Evolutionary conservation across 345 rosid genomes (phyloP).

Genomic region (Lagerstroemia speciosa): DNA sequence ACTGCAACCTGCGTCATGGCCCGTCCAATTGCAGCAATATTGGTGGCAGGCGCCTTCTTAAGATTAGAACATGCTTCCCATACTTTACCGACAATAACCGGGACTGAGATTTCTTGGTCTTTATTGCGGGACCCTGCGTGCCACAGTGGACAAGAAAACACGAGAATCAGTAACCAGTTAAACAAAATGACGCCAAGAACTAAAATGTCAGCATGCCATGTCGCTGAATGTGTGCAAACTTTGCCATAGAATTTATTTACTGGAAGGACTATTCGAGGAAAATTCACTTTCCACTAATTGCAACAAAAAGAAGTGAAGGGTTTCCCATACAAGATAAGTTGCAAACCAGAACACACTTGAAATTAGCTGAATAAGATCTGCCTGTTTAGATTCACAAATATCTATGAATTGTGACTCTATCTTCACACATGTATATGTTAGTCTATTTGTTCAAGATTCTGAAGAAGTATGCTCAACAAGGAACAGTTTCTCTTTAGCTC

Average conservation of each 20-base stretch:
- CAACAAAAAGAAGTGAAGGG: not conserved
- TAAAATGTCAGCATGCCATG: not conserved
- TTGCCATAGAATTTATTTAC: not conserved
- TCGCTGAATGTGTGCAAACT: not conserved
- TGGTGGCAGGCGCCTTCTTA: conserved; percentile 71
- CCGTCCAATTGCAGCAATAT: conserved; percentile 70
- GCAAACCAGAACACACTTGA: not conserved
- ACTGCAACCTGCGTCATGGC: conserved; percentile 79
- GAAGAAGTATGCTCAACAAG: not conserved
- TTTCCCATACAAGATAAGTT: not conserved
- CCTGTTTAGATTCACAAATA: not conserved
- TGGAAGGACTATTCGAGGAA: not conserved
- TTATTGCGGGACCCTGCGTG: conserved; percentile 40
- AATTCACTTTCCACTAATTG: not conserved
- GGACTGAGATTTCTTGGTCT: conserved; percentile 32
- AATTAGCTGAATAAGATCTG: not conserved
- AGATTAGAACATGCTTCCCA: conserved; percentile 86
- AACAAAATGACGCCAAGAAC: not conserved
- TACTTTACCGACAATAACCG: conserved; percentile 64
- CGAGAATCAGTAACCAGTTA: not conserved
- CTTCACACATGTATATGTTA: not conserved
- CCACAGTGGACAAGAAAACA: not conserved
- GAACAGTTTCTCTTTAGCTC: not conserved
- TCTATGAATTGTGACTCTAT: too few relatives aligned
- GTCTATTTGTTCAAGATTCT: not conserved